A percentile compares a stretch with the other conserved stretches of the same genome.
Conservation (phyloP, 2,329 filamentous ascomycete species). For the Aurifilum marmelostoma region DNA sequence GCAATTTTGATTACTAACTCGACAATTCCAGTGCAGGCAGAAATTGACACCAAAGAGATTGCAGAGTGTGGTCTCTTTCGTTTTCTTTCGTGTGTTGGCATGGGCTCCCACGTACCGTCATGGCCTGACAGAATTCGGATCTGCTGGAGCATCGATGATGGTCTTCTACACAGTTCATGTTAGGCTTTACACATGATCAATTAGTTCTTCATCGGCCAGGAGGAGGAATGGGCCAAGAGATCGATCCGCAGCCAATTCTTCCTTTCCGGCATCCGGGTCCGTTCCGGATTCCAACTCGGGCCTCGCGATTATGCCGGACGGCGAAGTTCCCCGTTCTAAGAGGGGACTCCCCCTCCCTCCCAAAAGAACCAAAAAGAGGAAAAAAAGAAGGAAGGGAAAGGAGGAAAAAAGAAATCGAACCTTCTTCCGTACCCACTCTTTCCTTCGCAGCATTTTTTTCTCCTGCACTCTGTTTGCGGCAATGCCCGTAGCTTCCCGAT, state of each 20-base stretch:
- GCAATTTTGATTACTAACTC: neutral
- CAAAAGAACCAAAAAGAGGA: neutral
- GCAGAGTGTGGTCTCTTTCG: too few species aligned
- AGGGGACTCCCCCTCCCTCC: too few species aligned
- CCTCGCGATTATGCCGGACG: conserved; percentile 5
- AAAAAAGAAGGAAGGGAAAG: neutral
- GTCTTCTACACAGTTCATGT: neutral
- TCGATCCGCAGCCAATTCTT: neutral
- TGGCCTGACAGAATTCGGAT: too few species aligned
- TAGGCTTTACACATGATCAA: neutral
- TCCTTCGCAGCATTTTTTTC: neutral
- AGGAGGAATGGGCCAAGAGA: neutral
- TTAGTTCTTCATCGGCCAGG: neutral
- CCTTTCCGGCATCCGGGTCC: neutral
- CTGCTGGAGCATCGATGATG: neutral
- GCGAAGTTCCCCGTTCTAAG: neutral
- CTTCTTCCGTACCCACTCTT: neutral
- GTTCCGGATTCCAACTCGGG: conserved; percentile 6
- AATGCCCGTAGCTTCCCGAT: neutral
- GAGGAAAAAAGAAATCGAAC: neutral
- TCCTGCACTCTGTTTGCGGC: neutral
- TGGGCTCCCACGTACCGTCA: too few species aligned
- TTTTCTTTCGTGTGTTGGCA: too few species aligned
- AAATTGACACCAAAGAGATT: too few species aligned
- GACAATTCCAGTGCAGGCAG: too few species aligned